A percentile compares a stretch with the other conserved stretches of the same genome.
Conservation (phyloP, 345 rosid genomes). For the Euclidium syriacum region DNA sequence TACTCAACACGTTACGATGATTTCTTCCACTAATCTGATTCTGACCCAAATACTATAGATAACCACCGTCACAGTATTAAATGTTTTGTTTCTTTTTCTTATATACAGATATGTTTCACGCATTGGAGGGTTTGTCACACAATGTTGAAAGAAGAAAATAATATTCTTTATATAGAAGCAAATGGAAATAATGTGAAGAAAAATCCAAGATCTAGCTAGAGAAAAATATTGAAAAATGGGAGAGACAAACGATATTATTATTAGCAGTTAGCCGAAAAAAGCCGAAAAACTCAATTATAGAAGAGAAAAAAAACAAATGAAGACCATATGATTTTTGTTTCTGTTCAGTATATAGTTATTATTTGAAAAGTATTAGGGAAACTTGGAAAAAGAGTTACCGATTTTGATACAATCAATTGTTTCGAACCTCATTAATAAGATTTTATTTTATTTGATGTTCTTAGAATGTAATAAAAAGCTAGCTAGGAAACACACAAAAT, state of each 20-base stretch:
- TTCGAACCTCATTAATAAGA: background rate
- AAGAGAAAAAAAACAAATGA: background rate
- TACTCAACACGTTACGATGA: slow-evolving; percentile 20
- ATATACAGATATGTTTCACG: background rate
- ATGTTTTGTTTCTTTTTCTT: background rate
- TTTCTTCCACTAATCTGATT: background rate
- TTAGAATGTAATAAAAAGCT: background rate
- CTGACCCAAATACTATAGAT: background rate
- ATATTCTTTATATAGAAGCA: slow-evolving; percentile 6
- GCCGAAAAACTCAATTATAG: slow-evolving; percentile 4
- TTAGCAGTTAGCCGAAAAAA: slow-evolving; percentile 4
- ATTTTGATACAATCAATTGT: background rate
- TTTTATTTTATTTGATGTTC: background rate
- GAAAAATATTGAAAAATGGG: background rate
- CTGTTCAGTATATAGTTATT: background rate
- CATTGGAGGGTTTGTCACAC: background rate
- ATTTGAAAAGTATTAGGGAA: too few species aligned
- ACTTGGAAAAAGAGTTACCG: background rate
- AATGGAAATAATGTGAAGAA: slow-evolving; percentile 28
- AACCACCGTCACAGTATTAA: slow-evolving; percentile 16
- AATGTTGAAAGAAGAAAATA: background rate
- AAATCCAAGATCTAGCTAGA: slow-evolving; percentile 22
- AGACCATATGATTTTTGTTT: slow-evolving; percentile 12
- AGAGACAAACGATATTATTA: slow-evolving; percentile 23
- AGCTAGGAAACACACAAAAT: too few species aligned